Percentiles rank a stretch among this genome's conserved stretches.
phyloP scores from a whole-genome alignment of 2,329 filamentous ascomycete genomes.

The Tolypocladium pustulatum region DNA sequence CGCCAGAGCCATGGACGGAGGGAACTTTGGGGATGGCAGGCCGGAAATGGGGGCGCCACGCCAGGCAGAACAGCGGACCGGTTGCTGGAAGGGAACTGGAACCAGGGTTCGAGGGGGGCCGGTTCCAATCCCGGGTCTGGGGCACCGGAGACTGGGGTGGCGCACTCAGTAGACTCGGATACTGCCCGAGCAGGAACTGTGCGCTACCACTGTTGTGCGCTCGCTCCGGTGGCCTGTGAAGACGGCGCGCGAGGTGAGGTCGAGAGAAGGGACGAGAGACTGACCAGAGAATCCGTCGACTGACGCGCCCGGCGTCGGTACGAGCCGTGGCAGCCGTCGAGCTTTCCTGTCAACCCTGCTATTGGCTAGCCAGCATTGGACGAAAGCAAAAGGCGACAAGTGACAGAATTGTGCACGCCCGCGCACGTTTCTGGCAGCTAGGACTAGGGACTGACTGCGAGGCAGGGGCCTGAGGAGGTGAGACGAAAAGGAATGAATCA shows the following conservation, averaged over 20 bases:
- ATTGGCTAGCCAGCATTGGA: neutral
- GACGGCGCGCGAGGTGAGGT: too few species aligned
- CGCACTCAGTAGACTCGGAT: neutral
- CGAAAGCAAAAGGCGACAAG: neutral
- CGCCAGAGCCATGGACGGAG: neutral
- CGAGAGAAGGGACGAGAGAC: too few species aligned
- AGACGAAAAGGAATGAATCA: neutral
- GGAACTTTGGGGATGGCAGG: neutral
- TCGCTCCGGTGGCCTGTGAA: neutral
- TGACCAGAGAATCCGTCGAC: too few species aligned
- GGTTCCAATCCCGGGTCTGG: neutral
- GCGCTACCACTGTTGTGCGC: neutral
- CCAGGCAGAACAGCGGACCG: neutral
- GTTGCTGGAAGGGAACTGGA: neutral
- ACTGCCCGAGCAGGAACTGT: neutral
- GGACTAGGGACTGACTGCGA: neutral
- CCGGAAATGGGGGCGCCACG: neutral
- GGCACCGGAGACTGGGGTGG: neutral
- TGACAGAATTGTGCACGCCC: neutral
- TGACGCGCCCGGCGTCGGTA: neutral
- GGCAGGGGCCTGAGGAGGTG: neutral
- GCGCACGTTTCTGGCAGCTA: neutral
- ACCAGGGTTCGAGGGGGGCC: neutral
- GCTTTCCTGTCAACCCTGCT: neutral
- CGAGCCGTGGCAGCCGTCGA: neutral